Conservation (phyloP, 306 rosid species). For the Citrullus amarus region DNA sequence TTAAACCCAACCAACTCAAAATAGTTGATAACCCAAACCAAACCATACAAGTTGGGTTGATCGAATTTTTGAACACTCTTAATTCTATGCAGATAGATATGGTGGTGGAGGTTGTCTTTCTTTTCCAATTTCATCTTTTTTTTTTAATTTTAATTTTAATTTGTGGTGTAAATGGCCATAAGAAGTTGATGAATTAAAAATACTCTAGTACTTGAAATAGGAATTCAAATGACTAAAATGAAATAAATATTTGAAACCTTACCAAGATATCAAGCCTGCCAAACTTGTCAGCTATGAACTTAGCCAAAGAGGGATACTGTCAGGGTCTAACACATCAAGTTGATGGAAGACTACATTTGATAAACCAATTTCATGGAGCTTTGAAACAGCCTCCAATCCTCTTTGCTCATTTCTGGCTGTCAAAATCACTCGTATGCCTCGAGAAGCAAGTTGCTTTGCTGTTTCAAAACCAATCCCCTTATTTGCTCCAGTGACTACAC, state of each 20-base stretch:
- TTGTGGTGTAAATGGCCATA: no score
- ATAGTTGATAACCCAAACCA: no score
- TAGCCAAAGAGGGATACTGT: conserved; percentile 26
- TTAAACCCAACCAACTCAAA: no score
- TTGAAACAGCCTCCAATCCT: conserved; percentile 24
- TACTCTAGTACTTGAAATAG: background rate
- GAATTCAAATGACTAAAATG: background rate
- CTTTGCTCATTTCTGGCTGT: conserved; percentile 41
- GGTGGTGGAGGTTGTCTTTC: no score
- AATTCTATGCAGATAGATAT: no score
- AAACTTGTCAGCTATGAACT: conserved; percentile 20
- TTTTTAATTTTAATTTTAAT: no score
- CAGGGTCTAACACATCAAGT: conserved; percentile 34
- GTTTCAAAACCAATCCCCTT: conserved; percentile 42
- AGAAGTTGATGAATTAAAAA: background rate
- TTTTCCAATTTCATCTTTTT: no score
- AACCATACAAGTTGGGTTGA: no score
- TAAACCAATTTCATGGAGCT: conserved; percentile 28
- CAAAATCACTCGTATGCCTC: conserved; percentile 32
- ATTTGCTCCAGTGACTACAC: conserved; percentile 46
- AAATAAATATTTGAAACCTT: background rate
- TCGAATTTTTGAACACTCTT: no score
- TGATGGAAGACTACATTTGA: conserved; percentile 33
- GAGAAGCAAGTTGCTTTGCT: conserved; percentile 28
- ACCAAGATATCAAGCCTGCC: conserved; percentile 53